Conservation (phyloP, 192 early-diverging fungal genomes). For the Phycomyces blakesleeanus region DNA sequence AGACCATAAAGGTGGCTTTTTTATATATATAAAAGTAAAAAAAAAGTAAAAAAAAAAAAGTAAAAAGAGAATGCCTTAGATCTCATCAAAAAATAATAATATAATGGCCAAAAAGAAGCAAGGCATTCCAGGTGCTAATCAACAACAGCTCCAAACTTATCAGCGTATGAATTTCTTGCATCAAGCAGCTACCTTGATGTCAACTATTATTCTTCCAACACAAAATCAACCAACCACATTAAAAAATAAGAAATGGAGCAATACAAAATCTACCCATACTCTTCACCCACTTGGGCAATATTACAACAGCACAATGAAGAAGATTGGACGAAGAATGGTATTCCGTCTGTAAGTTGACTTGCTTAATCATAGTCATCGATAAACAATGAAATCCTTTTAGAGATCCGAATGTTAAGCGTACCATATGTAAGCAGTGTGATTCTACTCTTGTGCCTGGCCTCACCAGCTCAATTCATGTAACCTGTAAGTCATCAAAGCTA, state of each 20-base stretch:
- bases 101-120: conserved; percentile 9
- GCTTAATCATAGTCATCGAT: too few species aligned
- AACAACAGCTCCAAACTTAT: conserved; percentile 49
- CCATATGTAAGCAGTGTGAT: conserved; percentile 54
- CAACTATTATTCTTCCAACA: conserved; percentile 32
- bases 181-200: conserved; percentile 58
- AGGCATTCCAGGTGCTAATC: conserved; percentile 9
- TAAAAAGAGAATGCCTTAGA: too few species aligned
- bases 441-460: conserved; percentile 49
- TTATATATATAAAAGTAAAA: too few species aligned
- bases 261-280: background rate
- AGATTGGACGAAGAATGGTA: conserved; percentile 49
- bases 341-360: conserved; percentile 44
- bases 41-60: too few species aligned
- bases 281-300: conserved; percentile 36
- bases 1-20: too few species aligned
- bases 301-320: conserved; percentile 46
- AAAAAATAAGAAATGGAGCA: background rate
- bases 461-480: conserved; percentile 39
- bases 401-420: conserved; percentile 53
- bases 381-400: conserved; percentile 23
- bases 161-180: conserved; percentile 66
- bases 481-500: conserved; percentile 32
- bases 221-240: conserved; percentile 8
- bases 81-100: background rate